These are phyloP conservation scores for Castanea crenata DNA, from an alignment of 306 rosid species.

Conservation along the genomic window DNA sequence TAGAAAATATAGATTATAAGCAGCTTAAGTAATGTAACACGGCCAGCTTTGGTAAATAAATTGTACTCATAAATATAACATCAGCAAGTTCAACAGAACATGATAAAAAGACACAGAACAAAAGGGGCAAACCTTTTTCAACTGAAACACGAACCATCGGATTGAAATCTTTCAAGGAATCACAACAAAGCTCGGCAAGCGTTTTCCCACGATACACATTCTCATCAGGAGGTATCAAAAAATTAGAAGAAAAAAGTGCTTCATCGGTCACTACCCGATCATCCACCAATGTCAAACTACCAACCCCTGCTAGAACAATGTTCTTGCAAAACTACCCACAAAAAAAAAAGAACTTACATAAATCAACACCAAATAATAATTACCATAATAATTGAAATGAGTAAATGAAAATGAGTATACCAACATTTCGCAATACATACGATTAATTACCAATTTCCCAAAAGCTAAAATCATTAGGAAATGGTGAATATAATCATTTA, in stretches of 20 bases:
- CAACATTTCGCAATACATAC: no score
- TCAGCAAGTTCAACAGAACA: conserved; percentile 4
- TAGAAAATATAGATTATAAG: background rate
- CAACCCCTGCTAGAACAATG: conserved; percentile 90
- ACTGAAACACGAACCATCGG: conserved; percentile 95
- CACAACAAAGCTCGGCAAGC: conserved; percentile 78
- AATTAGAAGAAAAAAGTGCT: conserved; percentile 60
- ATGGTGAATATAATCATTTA: no score
- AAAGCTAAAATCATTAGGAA: no score
- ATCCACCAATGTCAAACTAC: conserved; percentile 93
- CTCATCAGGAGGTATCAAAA: conserved; percentile 79
- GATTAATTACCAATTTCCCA: no score
- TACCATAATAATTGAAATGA: background rate
- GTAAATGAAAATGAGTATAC: no score
- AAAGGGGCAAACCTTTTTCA: conserved; percentile 54
- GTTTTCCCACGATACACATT: conserved; percentile 64
- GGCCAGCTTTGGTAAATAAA: background rate
- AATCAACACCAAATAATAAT: background rate
- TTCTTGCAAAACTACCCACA: conserved; percentile 87
- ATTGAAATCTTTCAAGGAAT: conserved; percentile 90
- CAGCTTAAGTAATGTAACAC: background rate
- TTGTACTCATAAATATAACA: background rate
- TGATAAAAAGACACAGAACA: background rate
- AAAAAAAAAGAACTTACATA: conserved; percentile 3
- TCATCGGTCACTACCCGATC: conserved; percentile 63